Base-by-base conservation (phyloP, 1,284 basidiomycete genomes). In the Stygiomarasmius scandens region DNA sequence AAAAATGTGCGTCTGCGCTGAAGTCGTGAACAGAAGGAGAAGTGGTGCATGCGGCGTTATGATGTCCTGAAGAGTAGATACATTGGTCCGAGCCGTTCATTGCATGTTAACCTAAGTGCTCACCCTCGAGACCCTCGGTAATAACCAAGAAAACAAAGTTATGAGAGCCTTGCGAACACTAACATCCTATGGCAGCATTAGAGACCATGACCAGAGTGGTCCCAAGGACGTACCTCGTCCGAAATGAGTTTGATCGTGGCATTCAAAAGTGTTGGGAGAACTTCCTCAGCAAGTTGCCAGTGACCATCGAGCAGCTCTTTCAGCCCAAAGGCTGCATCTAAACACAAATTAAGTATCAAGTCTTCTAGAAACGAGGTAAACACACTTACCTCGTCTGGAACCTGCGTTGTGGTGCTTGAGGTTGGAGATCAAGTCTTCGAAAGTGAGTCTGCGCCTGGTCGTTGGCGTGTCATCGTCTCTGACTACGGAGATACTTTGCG, bases 1-100 rank as follows among this genome's bases (percentile, higher is more conserved):
- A 70, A 95, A 96, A 57, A 99, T 97, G 67, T 97, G 92, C 0
- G 93, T 95, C 69, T 97, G 89, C 0, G 94, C 94, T 3, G 96
- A 96, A 1, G 93, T 88, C 0, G 89, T 87, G 71, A 95, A 97
- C 12, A 98, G 83, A 16, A 96, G 77, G 1, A 97, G 77, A 0
- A 87, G 67, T 0, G 89, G 80, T 3, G 87, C 81, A 69, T 94
- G 93, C 6, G 90, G 93, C 2, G 76, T 66, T 1, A 94, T 72
- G 54, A 84, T 81, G 52, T 84, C 80, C 92, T 89, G 60, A 41
- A 16, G 4, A 12, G 19, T 52, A 60, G n/a, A 49, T 55, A 32
- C 12, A 12, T 32, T 5, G 12, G 29, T 12, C 12, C 29, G 29
- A 32, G 5, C 5, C 29, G 29, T 32, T 32, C 29, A 32, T 32